Base-by-base conservation (phyloP, 805 yeast species). In the Lipomyces sp. region DNA sequence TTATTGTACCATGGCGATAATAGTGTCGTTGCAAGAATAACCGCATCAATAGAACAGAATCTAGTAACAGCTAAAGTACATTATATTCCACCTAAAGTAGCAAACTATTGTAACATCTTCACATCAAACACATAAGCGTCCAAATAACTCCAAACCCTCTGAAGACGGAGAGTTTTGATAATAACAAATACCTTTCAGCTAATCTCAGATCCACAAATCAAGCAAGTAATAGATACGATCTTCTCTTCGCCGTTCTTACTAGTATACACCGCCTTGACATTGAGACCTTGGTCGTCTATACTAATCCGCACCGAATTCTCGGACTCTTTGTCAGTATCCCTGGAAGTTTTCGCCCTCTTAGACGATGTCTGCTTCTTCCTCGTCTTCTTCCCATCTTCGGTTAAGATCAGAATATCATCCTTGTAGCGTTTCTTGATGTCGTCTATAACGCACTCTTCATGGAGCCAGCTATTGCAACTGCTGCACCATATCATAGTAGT, bases 401-500 rank as follows among this genome's bases (percentile, higher is more conserved):
- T 62, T 3, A 29, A 29, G 32, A 13, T 39, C 11, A 53, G 37
- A 4, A 60, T 60, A 34, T 64, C 67, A 37, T 64, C 18, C 10
- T 51, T 48, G 59, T 64, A 64, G 13, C 64, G 56, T 7, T 50
- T 59, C n/a, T 45, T 45, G n/a, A 63, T 33, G 48, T 65, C 69
- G n/a, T 67, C 64, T 30, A 54, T 42, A 8, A 67, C 50, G 51
- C 70, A 67, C n/a, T 33, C 53, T 32, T 61, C 65, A 51, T 67
- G 70, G 30, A 67, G 59, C 58, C 70, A 63, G 24, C 8, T 65
- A 32, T 48, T 37, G 58, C 70, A 67, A 32, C 34, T n/a, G n/a
- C 50, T 37, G 51, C 70, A 67, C 62, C 65, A 45, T 8, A 67
- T 39, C 69, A 67, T 61, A 18, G 64, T 33, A n/a, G 34, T 18